These are phyloP conservation scores for Casuarina cunninghamiana DNA, from an alignment of 306 rosid species.

Conservation along the genomic window DNA sequence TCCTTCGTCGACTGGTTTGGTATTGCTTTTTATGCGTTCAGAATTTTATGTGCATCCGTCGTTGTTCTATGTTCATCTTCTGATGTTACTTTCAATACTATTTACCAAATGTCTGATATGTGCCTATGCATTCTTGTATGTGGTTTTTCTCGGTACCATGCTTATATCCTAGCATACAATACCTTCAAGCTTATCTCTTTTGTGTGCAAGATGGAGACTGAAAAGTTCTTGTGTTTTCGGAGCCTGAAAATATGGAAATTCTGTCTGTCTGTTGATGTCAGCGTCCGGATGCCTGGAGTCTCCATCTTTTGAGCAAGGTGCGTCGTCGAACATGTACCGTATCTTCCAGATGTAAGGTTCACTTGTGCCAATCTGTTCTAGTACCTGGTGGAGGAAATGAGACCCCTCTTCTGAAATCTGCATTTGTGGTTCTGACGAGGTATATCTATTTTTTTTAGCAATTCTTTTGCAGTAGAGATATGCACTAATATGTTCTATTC, in stretches of 20 bases:
- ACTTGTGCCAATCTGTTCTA: constrained; percentile 71
- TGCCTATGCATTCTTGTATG: constrained; percentile 3
- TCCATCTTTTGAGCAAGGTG: constrained; percentile 53
- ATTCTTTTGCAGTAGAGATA: neutral
- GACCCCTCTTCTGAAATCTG: constrained; percentile 60
- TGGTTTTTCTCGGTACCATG: neutral
- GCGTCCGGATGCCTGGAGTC: constrained; percentile 60
- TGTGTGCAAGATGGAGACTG: neutral
- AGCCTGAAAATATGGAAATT: constrained; percentile 24
- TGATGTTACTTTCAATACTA: neutral
- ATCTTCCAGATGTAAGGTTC: constrained; percentile 64
- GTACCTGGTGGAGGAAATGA: constrained; percentile 71
- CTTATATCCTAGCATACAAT: constrained; percentile 8
- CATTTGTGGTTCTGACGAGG: constrained; percentile 69
- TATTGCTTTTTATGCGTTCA: constrained; percentile 41
- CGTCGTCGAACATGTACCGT: constrained; percentile 52
- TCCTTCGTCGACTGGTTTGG: constrained; percentile 63
- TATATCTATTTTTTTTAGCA: constrained; percentile 9
- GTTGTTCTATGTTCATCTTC: neutral
- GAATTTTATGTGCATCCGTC: neutral
- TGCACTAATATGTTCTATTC: neutral
- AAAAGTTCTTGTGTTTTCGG: constrained; percentile 1
- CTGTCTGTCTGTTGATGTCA: constrained; percentile 40
- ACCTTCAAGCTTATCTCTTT: neutral
- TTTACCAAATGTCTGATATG: neutral